Conservation (phyloP, 208 protist species). For the Angomonas desouzai region DNA sequence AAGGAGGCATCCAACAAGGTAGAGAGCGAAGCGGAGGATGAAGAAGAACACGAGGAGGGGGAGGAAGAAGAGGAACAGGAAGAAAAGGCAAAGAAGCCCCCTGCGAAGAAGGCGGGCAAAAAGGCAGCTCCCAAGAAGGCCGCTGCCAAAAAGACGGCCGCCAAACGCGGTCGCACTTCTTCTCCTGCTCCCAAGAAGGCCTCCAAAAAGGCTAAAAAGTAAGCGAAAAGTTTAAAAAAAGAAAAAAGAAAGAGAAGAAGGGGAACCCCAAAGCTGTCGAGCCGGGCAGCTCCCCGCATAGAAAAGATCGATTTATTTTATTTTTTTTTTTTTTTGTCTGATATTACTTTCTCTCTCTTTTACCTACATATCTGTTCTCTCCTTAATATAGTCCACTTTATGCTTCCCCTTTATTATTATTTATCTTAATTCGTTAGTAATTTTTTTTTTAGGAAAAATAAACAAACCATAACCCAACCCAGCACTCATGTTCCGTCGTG, state of each 20-base stretch:
- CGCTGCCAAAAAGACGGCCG: constrained; percentile 16
- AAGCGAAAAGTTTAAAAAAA: constrained; percentile 4
- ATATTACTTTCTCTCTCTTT: constrained; percentile 1
- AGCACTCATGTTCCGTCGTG: constrained; percentile 62
- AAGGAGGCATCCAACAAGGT: too few species aligned
- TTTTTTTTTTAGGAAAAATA: too few species aligned
- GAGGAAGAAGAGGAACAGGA: constrained; percentile 19
- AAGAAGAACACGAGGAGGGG: constrained; percentile 17
- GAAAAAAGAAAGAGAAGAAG: too few species aligned
- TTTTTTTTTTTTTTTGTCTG: constrained; percentile 6
- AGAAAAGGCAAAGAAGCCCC: constrained; percentile 18
- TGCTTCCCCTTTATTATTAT: background rate
- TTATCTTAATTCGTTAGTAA: too few species aligned
- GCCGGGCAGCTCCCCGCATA: background rate
- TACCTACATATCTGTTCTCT: background rate
- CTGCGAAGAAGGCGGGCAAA: constrained; percentile 9
- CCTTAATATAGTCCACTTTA: background rate
- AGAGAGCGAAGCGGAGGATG: constrained; percentile 15
- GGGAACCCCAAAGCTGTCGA: too few species aligned
- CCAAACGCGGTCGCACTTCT: constrained; percentile 28
- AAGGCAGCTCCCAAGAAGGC: constrained; percentile 5
- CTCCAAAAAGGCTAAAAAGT: constrained; percentile 54
- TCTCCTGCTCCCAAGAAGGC: constrained; percentile 38
- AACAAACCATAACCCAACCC: too few species aligned
- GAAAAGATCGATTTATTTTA: background rate